Percentiles rank a stretch among this genome's conserved stretches.
Evolutionary conservation across 1,284 basidiomycete species (phyloP).

Genomic region (Entoloma clypeatum): DNA sequence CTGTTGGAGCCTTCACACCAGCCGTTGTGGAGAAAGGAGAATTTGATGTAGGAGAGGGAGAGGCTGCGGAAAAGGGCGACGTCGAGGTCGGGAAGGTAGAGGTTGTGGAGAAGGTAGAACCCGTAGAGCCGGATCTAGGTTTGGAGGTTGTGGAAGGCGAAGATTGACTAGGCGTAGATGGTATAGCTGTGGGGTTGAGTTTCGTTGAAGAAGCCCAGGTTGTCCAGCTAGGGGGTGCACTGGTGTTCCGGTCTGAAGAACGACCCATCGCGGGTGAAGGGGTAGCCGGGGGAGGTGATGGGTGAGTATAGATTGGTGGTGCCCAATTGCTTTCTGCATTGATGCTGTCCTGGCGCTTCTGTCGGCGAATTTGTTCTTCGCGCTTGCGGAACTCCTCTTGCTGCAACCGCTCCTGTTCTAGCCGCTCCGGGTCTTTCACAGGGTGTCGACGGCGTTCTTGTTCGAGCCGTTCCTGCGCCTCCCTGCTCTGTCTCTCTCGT

Average conservation of each 20-base stretch:
- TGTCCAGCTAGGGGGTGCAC: slow-evolving; percentile 17
- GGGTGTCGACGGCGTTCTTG: slow-evolving; percentile 12
- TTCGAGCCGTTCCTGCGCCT: slow-evolving; percentile 11
- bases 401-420: slow-evolving; percentile 22
- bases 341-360: slow-evolving; percentile 33
- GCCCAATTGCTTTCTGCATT: slow-evolving; percentile 20
- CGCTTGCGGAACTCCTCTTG: slow-evolving; percentile 44
- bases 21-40: slow-evolving; percentile 20
- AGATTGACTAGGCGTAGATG: slow-evolving; percentile 14
- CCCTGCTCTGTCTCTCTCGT: slow-evolving; percentile 8
- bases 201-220: slow-evolving; percentile 23
- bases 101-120: slow-evolving; percentile 28
- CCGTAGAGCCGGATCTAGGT: slow-evolving; percentile 24
- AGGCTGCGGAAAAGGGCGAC: slow-evolving; percentile 8
- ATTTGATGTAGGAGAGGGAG: slow-evolving; percentile 10
- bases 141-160: slow-evolving; percentile 21
- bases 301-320: slow-evolving; percentile 15
- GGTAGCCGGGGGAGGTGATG: slow-evolving; percentile 20
- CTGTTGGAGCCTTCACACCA: too few species aligned
- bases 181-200: slow-evolving; percentile 19
- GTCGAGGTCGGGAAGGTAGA: slow-evolving; percentile 18
- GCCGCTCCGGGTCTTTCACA: slow-evolving; percentile 9
- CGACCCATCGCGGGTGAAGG: slow-evolving; percentile 19
- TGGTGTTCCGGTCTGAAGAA: slow-evolving; percentile 19
- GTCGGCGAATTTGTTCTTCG: slow-evolving; percentile 46